These are phyloP conservation scores for Picea glauca DNA, from an alignment of 75 land plant species.

Conservation along the genomic window DNA sequence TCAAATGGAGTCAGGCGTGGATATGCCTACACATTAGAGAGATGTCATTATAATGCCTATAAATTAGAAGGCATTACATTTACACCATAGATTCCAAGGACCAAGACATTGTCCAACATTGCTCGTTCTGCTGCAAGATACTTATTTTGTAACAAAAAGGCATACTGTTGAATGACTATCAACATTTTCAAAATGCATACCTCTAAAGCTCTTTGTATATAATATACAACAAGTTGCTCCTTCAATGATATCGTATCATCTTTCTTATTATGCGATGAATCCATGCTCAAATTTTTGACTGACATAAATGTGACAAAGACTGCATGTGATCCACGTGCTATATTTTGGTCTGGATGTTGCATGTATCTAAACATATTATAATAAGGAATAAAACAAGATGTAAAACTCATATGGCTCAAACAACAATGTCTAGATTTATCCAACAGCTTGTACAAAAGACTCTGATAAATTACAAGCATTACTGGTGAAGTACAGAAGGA, in stretches of 20 bases:
- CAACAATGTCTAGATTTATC: neutral
- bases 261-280: conserved; percentile 14
- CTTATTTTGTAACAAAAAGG: neutral
- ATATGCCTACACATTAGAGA: conserved; percentile 52
- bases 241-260: conserved; percentile 46
- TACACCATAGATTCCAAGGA: too few species aligned
- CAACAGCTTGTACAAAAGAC: neutral
- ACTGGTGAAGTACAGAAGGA: conserved; percentile 32
- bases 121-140: neutral
- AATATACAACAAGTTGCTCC: conserved; percentile 83
- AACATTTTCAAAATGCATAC: conserved; percentile 23
- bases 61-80: too few species aligned
- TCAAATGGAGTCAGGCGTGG: conserved; percentile 78
- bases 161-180: neutral
- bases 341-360: conserved; percentile 63
- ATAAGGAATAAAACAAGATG: conserved; percentile 16
- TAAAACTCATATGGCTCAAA: neutral
- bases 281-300: conserved; percentile 23
- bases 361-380: conserved; percentile 51
- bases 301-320: conserved; percentile 68
- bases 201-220: conserved; percentile 75
- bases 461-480: neutral
- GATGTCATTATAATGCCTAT: neutral
- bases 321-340: conserved; percentile 75
- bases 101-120: neutral